Evolutionary conservation across 2,329 filamentous ascomycete genomes (phyloP).

Genomic region (Diaporthe nobilis): DNA sequence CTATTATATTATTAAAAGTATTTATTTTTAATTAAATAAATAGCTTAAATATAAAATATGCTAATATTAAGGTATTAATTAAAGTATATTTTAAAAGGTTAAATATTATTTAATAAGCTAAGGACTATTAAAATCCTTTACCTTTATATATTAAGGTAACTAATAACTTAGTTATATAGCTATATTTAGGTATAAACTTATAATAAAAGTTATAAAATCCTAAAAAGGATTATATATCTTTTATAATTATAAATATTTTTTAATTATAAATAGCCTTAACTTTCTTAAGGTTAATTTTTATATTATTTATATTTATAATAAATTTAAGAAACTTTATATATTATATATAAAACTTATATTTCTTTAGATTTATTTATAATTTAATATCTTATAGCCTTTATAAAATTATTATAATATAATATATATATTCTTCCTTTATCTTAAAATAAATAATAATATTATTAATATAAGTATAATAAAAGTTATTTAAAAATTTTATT

Average conservation of each 20-base stretch:
- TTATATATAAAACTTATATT: conserved; percentile 9
- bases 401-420: not conserved
- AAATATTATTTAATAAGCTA: not conserved
- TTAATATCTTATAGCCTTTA: not conserved
- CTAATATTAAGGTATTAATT: not conserved
- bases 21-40: too few species aligned
- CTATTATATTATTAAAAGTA: too few species aligned
- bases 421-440: not conserved
- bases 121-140: not conserved
- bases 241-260: not conserved
- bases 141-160: not conserved
- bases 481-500: not conserved
- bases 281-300: not conserved
- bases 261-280: not conserved
- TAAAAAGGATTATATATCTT: not conserved
- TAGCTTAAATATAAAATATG: not conserved
- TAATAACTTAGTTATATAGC: not conserved
- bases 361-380: not conserved
- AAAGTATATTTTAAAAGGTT: not conserved
- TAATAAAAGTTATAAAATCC: not conserved
- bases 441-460: conserved; percentile 25
- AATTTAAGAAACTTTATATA: not conserved
- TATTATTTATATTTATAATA: not conserved
- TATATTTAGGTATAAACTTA: not conserved
- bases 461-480: too few species aligned